A percentile compares a stretch with the other conserved stretches of the same genome.
These are phyloP conservation scores for Silene vulgaris DNA, from an alignment of 179 eudicot species.

Conservation along the genomic window DNA sequence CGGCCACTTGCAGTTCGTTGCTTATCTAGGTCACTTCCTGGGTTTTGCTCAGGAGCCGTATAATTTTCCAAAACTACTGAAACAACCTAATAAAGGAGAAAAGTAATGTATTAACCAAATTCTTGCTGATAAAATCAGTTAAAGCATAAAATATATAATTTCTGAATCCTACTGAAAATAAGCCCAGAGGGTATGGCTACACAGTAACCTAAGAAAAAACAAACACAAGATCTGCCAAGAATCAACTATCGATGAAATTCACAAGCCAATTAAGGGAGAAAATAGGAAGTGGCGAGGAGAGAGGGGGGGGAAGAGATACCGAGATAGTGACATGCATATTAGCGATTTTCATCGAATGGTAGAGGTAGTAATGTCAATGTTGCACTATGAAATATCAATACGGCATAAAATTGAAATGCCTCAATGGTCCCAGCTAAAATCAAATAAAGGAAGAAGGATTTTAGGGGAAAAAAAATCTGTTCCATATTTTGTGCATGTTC, in stretches of 20 bases:
- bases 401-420: not conserved
- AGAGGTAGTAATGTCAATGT: not conserved
- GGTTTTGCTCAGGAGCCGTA: constrained; percentile 32
- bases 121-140: not conserved
- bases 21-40: constrained; percentile 21
- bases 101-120: constrained; percentile 2
- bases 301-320: too few relatives aligned
- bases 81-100: constrained; percentile 55
- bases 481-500: too few relatives aligned
- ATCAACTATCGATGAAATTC: constrained; percentile 5
- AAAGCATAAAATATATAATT: not conserved
- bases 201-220: constrained; percentile 11
- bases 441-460: too few relatives aligned
- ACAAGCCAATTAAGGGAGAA: constrained; percentile 6
- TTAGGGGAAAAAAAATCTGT: too few relatives aligned
- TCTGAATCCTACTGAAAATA: not conserved
- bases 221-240: constrained; percentile 4
- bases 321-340: not conserved
- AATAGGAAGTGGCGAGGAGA: not conserved
- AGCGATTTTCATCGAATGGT: not conserved
- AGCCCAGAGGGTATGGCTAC: constrained; percentile 3
- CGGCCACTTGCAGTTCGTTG: constrained; percentile 30
- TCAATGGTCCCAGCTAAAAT: not conserved
- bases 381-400: too few relatives aligned
- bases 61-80: constrained; percentile 81